Evolutionary conservation across 177 flowering plant genomes (phyloP).

Genomic region (Vitis hybrid): DNA sequence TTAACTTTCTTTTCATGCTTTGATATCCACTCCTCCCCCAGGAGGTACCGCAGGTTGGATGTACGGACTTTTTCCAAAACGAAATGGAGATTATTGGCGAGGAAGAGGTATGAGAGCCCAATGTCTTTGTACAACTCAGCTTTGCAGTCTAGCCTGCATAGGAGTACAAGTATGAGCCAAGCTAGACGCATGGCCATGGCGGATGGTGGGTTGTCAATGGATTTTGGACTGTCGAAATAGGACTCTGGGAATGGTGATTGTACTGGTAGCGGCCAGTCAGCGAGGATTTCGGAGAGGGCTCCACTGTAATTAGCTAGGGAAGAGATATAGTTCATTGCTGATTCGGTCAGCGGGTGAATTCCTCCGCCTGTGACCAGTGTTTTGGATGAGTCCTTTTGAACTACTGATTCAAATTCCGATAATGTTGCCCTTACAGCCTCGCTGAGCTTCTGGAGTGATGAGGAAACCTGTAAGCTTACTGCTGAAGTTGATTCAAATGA

Average conservation of each 20-base stretch:
- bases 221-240: constrained; percentile 4
- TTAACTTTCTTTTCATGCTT: constrained; percentile 27
- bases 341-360: constrained; percentile 31
- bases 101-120: constrained; percentile 39
- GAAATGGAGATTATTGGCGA: constrained; percentile 39
- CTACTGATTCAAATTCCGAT: constrained; percentile 23
- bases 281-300: constrained; percentile 23
- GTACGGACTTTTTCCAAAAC: constrained; percentile 19
- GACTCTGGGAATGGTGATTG: constrained; percentile 20
- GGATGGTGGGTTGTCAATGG: background rate
- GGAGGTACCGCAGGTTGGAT: constrained; percentile 21
- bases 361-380: constrained; percentile 32
- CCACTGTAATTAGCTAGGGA: constrained; percentile 26
- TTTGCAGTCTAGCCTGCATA: constrained; percentile 41
- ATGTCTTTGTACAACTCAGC: constrained; percentile 35
- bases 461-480: constrained; percentile 25
- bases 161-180: constrained; percentile 34
- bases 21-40: constrained; percentile 34
- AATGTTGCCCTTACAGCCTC: constrained; percentile 14
- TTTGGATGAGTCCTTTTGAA: constrained; percentile 31
- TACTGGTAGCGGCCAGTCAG: constrained; percentile 8
- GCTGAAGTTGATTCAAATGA: constrained; percentile 22
- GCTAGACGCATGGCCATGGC: constrained; percentile 22
- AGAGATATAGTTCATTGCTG: constrained; percentile 25
- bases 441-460: constrained; percentile 23